Conservation (phyloP, 2,329 filamentous ascomycete species). For the Kalaharituber pfeilii region DNA sequence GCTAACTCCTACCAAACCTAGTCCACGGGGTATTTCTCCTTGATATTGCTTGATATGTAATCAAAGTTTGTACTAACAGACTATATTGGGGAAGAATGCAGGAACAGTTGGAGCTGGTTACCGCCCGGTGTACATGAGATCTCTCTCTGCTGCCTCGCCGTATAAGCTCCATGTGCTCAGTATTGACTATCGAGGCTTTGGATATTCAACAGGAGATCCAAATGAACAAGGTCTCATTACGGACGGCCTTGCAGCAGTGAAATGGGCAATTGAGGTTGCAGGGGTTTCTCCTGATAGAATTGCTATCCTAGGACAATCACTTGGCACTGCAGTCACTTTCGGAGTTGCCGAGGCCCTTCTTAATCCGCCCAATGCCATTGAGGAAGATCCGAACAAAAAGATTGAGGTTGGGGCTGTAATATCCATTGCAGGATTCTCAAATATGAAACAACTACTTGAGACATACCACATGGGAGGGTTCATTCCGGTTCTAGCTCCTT, state of each 20-base stretch:
- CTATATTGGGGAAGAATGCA: constrained; percentile 44
- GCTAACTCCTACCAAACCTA: constrained; percentile 10
- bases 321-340: constrained; percentile 69
- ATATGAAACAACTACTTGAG: constrained; percentile 52
- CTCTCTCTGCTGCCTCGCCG: constrained; percentile 51
- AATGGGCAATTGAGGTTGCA: constrained; percentile 51
- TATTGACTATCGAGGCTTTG: constrained; percentile 82
- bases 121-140: constrained; percentile 60
- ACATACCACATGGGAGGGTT: constrained; percentile 64
- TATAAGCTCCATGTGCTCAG: constrained; percentile 62
- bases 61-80: neutral
- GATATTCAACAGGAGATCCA: constrained; percentile 60
- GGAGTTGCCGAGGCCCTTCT: constrained; percentile 57
- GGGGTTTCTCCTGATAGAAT: constrained; percentile 53
- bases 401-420: constrained; percentile 63
- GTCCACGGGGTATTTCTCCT: constrained; percentile 27
- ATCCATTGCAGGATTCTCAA: constrained; percentile 63
- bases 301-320: constrained; percentile 66
- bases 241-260: constrained; percentile 55
- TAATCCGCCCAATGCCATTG: constrained; percentile 26
- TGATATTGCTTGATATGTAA: no score
- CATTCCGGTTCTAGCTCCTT: constrained; percentile 60
- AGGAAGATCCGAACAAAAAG: constrained; percentile 21
- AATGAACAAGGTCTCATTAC: constrained; percentile 64
- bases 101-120: constrained; percentile 66